Evolutionary conservation across 2,329 filamentous ascomycete genomes (phyloP), one percentile per base, ranked within the genome.

Genomic region (Dactylellina drechsleri): DNA sequence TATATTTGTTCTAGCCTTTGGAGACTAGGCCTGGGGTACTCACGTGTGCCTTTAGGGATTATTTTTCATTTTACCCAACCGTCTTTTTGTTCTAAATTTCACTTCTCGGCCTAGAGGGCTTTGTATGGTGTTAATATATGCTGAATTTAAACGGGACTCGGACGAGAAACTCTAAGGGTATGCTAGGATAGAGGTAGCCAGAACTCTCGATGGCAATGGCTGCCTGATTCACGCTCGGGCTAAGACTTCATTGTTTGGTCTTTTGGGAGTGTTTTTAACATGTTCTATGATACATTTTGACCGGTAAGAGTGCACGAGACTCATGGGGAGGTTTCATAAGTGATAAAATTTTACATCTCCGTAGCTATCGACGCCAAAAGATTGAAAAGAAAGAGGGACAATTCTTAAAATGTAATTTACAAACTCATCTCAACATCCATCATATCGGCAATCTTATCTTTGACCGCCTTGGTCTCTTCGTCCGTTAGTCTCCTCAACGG

Each of bases 401-500:
- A 50, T 18, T 47, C 16, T 20, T 41, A 23, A 28, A 26, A 57
- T 36, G 31, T 36, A 15, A 45, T n/a, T 54, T 68, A 75, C 71
- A 75, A 59, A 41, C 64, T 68, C 52, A 60, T 40, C 40, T 75
- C 71, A 20, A 75, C 49, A 18, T 65, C 53, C 66, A 85, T 81
- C 49, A 85, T 76, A 77, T 85, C 84, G 26, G 83, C 81, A 75
- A 85, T 84, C 4, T 82, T 81, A 40, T 83, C 82, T 50, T 81
- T 80, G 80, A 83, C 84, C 77, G 79, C 82, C 62, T 80, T 79
- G 16, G 72, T 79, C 71, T 84, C 82, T 43, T 83, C 81, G 67
- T 83, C 82, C 40, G 81, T 83, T 1, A 86, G 85, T 70, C 83
- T 82, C 41, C 85, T 85, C 68, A 87, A 84, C 28, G 88, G 88